phyloP scores from a whole-genome alignment of 1,284 basidiomycete genomes.

The Coniophora puteana region DNA sequence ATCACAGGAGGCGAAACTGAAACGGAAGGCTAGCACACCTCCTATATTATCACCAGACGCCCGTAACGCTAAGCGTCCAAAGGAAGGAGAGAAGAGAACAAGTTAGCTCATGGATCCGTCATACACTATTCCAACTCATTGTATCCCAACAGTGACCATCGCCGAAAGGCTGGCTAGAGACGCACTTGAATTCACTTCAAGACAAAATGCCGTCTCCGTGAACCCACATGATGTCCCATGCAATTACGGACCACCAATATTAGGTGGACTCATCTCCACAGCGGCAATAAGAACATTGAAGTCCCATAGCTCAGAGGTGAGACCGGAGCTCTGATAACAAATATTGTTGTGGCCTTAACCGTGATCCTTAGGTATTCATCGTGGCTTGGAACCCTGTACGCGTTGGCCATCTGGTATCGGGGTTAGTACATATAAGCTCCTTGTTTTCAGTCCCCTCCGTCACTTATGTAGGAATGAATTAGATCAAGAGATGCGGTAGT shows the following conservation, averaged over 20 bases:
- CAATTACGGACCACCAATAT: no score
- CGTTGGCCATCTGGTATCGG: constrained; percentile 65
- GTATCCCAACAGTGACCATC: no score
- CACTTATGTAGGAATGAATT: no score
- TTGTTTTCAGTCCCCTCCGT: constrained; percentile 8
- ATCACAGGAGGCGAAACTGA: constrained; percentile 29
- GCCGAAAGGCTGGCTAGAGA: no score
- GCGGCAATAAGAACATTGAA: constrained; percentile 47
- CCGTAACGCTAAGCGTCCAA: constrained; percentile 49
- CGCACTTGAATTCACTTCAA: no score
- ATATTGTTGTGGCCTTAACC: constrained; percentile 2
- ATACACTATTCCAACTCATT: not conserved
- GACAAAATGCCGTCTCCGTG: no score
- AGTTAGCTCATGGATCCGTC: no score
- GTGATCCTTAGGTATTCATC: constrained; percentile 63
- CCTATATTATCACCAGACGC: constrained; percentile 37
- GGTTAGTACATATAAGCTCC: constrained; percentile 39
- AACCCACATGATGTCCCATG: no score
- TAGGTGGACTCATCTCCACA: no score
- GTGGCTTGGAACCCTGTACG: constrained; percentile 75
- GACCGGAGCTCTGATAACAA: constrained; percentile 8
- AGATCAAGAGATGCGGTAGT: constrained; percentile 77
- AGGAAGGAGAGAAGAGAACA: constrained; percentile 39
- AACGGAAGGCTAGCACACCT: constrained; percentile 48
- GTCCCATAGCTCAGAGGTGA: constrained; percentile 63